phyloP scores from a whole-genome alignment of 169 alveolate genomes.

The Amoebophrya sp. region DNA sequence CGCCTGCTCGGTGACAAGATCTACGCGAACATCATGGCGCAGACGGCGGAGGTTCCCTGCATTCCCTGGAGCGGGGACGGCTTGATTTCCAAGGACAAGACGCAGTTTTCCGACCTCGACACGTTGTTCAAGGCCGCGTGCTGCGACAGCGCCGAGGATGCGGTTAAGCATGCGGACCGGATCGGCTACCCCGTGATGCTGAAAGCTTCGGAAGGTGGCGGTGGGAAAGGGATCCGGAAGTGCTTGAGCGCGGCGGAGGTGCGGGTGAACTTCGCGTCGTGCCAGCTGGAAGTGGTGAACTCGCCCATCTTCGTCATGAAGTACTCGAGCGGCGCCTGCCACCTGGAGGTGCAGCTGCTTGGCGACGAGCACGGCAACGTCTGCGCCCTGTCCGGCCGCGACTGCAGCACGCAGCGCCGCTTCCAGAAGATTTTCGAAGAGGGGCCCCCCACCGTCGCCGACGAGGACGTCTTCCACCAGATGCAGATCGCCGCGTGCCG shows the following conservation, averaged over 20 bases:
- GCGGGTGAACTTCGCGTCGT: constrained; percentile 45
- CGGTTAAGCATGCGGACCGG: constrained; percentile 53
- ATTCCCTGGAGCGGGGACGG: constrained; percentile 78
- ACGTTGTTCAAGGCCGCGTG: constrained; percentile 37
- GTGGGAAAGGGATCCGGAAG: constrained; percentile 86
- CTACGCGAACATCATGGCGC: constrained; percentile 78
- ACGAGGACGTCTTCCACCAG: constrained; percentile 51
- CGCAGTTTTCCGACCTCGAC: not conserved
- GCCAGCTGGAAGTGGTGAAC: constrained; percentile 27
- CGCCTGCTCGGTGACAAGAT: constrained; percentile 75
- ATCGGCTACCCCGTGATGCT: constrained; percentile 89
- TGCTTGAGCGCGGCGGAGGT: constrained; percentile 43
- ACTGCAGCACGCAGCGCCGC: constrained; percentile 76
- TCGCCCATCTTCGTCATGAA: constrained; percentile 57
- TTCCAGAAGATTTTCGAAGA: constrained; percentile 78
- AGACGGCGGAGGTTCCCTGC: constrained; percentile 69
- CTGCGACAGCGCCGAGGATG: constrained; percentile 50
- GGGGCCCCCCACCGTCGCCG: constrained; percentile 68
- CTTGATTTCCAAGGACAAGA: constrained; percentile 21
- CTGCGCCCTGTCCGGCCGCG: constrained; percentile 69
- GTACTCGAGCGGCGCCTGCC: constrained; percentile 42
- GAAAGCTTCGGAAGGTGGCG: constrained; percentile 91
- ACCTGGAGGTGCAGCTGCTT: constrained; percentile 68
- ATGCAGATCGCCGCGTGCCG: constrained; percentile 74
- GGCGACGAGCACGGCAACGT: constrained; percentile 75